Evolutionary conservation across 805 yeast species (phyloP).

Genomic region (Wickerhamiella parazyma): DNA sequence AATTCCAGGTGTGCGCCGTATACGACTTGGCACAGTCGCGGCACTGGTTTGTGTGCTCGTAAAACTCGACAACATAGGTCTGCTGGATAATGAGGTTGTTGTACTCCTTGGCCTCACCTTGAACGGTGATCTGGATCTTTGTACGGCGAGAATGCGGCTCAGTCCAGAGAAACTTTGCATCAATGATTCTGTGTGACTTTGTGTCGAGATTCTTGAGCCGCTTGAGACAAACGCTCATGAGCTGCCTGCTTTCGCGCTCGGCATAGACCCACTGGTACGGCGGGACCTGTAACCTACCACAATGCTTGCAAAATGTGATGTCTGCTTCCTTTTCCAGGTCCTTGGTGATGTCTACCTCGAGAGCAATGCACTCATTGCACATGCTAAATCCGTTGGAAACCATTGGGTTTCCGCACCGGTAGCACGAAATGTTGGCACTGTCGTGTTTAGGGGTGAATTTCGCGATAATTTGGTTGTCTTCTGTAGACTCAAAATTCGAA

Average conservation of each 20-base stretch:
- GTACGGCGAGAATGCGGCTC: conserved; percentile 95
- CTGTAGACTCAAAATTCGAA: not conserved
- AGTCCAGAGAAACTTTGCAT: conserved; percentile 94
- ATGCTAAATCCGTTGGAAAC: conserved; percentile 86
- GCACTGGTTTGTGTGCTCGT: conserved; percentile 93
- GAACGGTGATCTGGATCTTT: conserved; percentile 75
- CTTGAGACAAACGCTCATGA: conserved; percentile 73
- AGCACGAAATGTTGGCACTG: conserved; percentile 77
- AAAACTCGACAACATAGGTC: conserved; percentile 80
- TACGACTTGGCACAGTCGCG: conserved; percentile 92
- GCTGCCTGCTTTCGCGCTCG: conserved; percentile 76
- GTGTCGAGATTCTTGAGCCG: conserved; percentile 65
- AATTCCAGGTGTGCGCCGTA: conserved; percentile 92
- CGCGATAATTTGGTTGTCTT: conserved; percentile 14
- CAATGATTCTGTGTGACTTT: conserved; percentile 66
- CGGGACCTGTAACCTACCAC: conserved; percentile 86
- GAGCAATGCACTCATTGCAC: conserved; percentile 90
- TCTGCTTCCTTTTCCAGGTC: conserved; percentile 77
- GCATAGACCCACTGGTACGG: conserved; percentile 87
- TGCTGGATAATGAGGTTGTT: conserved; percentile 76
- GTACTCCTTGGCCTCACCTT: conserved; percentile 63
- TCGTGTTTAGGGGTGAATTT: conserved; percentile 26
- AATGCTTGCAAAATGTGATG: conserved; percentile 85
- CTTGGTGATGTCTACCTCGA: conserved; percentile 81
- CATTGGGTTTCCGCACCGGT: conserved; percentile 94